These are phyloP conservation scores for Rhynchospora pubera DNA, from an alignment of 176 grass and related monocot genomes.

Conservation along the genomic window DNA sequence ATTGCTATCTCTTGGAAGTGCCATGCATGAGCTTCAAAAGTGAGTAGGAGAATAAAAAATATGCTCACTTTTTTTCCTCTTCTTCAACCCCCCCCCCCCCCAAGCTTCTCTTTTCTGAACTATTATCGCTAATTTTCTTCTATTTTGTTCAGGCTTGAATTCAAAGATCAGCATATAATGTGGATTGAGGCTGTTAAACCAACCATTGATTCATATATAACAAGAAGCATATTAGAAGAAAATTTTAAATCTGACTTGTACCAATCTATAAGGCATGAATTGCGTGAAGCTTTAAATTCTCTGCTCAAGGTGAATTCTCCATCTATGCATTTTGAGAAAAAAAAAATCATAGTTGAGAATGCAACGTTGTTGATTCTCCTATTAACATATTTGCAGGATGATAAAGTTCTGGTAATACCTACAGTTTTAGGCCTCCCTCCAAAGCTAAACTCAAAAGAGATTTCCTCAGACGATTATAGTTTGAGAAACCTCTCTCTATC, in stretches of 20 bases:
- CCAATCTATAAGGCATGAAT: conserved; percentile 59
- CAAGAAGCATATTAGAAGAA: conserved; percentile 41
- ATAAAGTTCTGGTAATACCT: conserved; percentile 89
- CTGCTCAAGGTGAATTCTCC: conserved; percentile 69
- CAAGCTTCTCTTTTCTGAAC: not conserved
- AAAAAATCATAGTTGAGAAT: not conserved
- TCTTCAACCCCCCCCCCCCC: not conserved
- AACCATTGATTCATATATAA: conserved; percentile 57
- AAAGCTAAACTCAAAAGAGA: conserved; percentile 69
- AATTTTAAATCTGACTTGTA: conserved; percentile 29
- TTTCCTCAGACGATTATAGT: conserved; percentile 64
- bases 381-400: conserved; percentile 59
- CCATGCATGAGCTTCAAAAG: conserved; percentile 77
- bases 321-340: not conserved
- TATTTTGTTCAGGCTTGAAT: conserved; percentile 58
- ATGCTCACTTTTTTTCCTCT: not conserved
- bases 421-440: conserved; percentile 80
- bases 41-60: conserved; percentile 25
- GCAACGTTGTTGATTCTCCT: conserved; percentile 20
- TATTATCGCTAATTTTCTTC: conserved; percentile 23
- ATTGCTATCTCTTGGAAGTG: conserved; percentile 65
- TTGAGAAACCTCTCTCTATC: conserved; percentile 43
- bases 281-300: conserved; percentile 46
- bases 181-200: conserved; percentile 74
- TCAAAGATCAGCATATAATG: conserved; percentile 73